These are phyloP conservation scores for Trametes polyzona DNA, from an alignment of 1,284 basidiomycete species.

Conservation along the genomic window DNA sequence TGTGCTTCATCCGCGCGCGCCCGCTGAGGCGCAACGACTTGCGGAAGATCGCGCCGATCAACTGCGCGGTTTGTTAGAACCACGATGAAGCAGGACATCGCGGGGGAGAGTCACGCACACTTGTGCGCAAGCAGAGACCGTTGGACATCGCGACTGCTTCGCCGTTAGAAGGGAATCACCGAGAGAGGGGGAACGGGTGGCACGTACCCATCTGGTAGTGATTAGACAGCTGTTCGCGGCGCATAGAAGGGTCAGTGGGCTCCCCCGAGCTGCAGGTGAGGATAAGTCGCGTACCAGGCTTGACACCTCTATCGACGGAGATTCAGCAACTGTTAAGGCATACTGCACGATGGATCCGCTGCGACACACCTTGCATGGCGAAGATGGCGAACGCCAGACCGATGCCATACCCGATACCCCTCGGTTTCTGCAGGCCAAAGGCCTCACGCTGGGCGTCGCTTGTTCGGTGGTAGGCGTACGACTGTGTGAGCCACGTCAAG, in stretches of 20 bases:
- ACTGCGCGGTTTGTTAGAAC: conserved; percentile 32
- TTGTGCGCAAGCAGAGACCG: conserved; percentile 55
- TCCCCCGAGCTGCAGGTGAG: too few species aligned
- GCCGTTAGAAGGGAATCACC: background rate
- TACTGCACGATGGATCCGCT: background rate
- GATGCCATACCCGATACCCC: conserved; percentile 60
- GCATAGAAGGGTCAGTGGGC: background rate
- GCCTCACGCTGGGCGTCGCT: conserved; percentile 41
- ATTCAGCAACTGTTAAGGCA: background rate
- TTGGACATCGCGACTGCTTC: conserved; percentile 52
- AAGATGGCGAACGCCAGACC: conserved; percentile 66
- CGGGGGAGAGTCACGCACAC: conserved; percentile 38
- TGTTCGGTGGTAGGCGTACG: conserved; percentile 51
- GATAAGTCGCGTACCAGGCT: conserved; percentile 46
- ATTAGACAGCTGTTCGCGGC: conserved; percentile 46
- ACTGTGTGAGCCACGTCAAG: conserved; percentile 61
- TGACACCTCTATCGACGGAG: conserved; percentile 43
- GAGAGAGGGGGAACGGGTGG: background rate
- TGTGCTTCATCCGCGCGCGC: conserved; percentile 61
- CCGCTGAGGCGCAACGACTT: conserved; percentile 74
- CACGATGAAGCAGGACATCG: background rate
- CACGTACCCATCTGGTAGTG: conserved; percentile 54
- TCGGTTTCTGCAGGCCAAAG: conserved; percentile 41
- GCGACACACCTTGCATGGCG: conserved; percentile 59
- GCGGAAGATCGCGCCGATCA: conserved; percentile 73